Base-by-base conservation (phyloP, 225 moss, liverwort and hornwort genomes). In the Bryum argenteum region DNA sequence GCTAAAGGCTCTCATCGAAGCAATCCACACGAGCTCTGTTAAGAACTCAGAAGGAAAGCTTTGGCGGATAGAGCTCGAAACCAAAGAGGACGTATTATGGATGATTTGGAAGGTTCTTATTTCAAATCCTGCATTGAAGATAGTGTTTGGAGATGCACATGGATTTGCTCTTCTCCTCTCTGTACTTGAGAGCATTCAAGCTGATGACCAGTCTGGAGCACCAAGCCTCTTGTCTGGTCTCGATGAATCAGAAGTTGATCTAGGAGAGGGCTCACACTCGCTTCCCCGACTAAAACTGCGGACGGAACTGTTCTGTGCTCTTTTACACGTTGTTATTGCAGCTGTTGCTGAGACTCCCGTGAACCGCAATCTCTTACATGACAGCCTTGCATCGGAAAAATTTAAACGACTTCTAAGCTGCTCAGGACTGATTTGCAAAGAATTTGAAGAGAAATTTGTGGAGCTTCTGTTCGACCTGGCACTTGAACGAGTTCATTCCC, bases 71-170 rank as follows among this genome's bases (percentile, higher is more conserved):
- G 94, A 84, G 45, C 77, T 80, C 64, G 87, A 91, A 78, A 89
- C 85, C 11, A 89, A 84, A 80, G 87, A 88, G 76, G 94, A 98
- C 71, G 72, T 91, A 20, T 74, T 98, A 71, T 98, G 98, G 98
- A 80, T 77, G 78, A 80, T 98, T n/a, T 92, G 98, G 91, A 92
- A 91, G 67, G 77, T 84, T 76, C 88, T 98, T 48, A 72, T 77
- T 70, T 71, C 94, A 52, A 94, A 85, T 84, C 81, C 81, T 61
- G 78, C 82, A 37, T 80, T 88, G 28, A 98, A 90, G 70, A 71
- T 71, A 68, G 80, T 84, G 21, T 98, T 98, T 82, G 91, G 98
- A 67, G 91, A 92, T 68, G 84, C 77, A 9, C 85, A 92, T 70
- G 98, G 98, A 51, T 98, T 98, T 84, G 69, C 75, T 16, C 89